Conservation (phyloP, 345 rosid species). For the Murraya koenigii region DNA sequence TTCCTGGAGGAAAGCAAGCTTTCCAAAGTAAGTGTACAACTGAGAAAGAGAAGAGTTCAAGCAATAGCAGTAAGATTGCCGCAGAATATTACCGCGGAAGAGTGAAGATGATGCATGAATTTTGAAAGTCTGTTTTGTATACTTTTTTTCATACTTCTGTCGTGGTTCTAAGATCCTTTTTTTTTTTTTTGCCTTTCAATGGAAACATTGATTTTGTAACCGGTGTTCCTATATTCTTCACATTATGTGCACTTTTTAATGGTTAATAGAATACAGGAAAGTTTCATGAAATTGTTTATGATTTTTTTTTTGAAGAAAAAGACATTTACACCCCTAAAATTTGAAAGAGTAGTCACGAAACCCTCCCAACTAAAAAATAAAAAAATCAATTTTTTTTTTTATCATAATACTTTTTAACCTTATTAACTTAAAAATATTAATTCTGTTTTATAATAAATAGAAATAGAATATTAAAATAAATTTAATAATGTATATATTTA, state of each 20-base stretch:
- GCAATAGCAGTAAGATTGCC: background rate
- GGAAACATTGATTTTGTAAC: background rate
- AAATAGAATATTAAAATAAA: too few species aligned
- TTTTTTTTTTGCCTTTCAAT: background rate
- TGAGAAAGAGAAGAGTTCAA: background rate
- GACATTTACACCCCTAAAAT: too few species aligned
- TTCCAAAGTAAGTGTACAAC: background rate
- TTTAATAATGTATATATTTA: too few species aligned
- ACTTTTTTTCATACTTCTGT: background rate
- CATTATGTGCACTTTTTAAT: background rate
- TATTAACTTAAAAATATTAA: too few species aligned
- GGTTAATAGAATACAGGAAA: background rate
- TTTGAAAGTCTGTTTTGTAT: background rate
- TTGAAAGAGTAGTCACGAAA: too few species aligned
- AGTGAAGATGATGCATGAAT: background rate
- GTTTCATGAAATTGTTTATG: too few species aligned
- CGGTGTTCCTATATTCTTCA: background rate
- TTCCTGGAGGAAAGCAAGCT: background rate
- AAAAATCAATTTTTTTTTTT: too few species aligned
- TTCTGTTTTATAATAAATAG: too few species aligned
- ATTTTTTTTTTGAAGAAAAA: too few species aligned
- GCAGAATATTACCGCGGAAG: background rate
- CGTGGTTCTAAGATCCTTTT: background rate
- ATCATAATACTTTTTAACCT: accelerated
- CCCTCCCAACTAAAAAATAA: too few species aligned